Base-by-base conservation (phyloP, 2,329 filamentous ascomycete genomes). In the Metarhizium anisopliae region DNA sequence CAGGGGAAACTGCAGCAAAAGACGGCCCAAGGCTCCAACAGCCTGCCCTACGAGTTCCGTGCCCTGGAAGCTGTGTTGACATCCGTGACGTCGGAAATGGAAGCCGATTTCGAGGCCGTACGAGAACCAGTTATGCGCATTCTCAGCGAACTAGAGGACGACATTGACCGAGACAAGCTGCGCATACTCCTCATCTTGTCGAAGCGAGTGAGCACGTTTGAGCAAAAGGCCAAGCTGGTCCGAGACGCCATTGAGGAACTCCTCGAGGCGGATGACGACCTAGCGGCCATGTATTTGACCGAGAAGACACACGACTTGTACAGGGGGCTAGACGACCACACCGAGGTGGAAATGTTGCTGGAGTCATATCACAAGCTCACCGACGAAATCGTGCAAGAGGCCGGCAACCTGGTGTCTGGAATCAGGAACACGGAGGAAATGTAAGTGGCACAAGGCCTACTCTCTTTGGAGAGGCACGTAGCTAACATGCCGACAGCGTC, bases 391-490 rank as follows among this genome's bases (percentile, higher is more conserved):
- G 93, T 96, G 8, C 93, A 99, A 71, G 89, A 95, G 59, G 90
- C 91, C 16, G 89, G 90, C 59, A 97, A 95, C 71, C 72, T 97
- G 62, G 92, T 97, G 55, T 93, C 89, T 10, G 91, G 90, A 62
- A 99, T 99, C 69, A 84, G 94, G 64, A 99, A 97, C 72, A 99
- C 94, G 1, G 94, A 99, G 72, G 94, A 99, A 74, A 95, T 99
- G 90, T 95, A 79, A 74, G 87, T 73, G 14, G 7, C 42, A 40
- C 16, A 30, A 11, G 30, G 18, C 11, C 30, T 36, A 8, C 52
- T 30, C 8, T 51, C 16, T 6, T 38, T 8, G 7, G 14, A 16
- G 3, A 25, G 29, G 13, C 5, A 40, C 14, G 14, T 11, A 47
- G 52, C 61, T 68, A 57, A 70, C 65, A 66, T 58, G 29, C 2